Evolutionary conservation across 129 eudicot genomes (phyloP).

Genomic region (Flaveria ramosissima): DNA sequence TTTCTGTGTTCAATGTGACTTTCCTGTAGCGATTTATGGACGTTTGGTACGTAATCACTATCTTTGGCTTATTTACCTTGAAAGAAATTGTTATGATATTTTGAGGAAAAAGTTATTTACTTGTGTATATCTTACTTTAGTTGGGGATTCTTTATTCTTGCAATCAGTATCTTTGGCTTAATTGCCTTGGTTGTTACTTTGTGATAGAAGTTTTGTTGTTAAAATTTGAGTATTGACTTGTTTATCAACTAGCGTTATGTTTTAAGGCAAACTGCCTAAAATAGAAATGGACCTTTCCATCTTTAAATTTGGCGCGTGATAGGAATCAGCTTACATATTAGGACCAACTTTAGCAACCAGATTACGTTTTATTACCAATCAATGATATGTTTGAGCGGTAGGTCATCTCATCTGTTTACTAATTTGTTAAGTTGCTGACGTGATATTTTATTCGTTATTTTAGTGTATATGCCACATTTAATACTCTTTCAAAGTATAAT

Average conservation of each 20-base stretch:
- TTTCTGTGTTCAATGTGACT: slow-evolving; percentile 88
- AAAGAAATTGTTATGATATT: not conserved
- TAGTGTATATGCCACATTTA: not conserved
- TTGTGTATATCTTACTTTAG: not conserved
- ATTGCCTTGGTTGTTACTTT: slow-evolving; percentile 1
- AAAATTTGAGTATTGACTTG: not conserved
- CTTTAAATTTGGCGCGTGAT: not conserved
- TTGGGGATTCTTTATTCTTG: not conserved
- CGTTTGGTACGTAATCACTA: slow-evolving; percentile 65
- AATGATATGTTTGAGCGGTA: not conserved
- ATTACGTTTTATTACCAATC: not conserved
- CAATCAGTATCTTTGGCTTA: no score
- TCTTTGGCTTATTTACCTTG: not conserved
- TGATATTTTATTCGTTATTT: not conserved
- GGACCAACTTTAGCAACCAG: not conserved
- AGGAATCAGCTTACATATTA: not conserved
- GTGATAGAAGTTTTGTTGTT: not conserved
- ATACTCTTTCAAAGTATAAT: not conserved
- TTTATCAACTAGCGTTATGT: not conserved
- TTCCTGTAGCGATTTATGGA: slow-evolving; percentile 86
- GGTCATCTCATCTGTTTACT: not conserved
- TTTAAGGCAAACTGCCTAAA: not conserved
- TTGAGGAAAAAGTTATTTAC: not conserved
- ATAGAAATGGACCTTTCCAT: not conserved
- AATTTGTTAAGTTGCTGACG: not conserved